Percentiles rank a stretch among this genome's conserved stretches.
phyloP scores from a whole-genome alignment of 179 eudicot species.

The Carnegiea gigantea region DNA sequence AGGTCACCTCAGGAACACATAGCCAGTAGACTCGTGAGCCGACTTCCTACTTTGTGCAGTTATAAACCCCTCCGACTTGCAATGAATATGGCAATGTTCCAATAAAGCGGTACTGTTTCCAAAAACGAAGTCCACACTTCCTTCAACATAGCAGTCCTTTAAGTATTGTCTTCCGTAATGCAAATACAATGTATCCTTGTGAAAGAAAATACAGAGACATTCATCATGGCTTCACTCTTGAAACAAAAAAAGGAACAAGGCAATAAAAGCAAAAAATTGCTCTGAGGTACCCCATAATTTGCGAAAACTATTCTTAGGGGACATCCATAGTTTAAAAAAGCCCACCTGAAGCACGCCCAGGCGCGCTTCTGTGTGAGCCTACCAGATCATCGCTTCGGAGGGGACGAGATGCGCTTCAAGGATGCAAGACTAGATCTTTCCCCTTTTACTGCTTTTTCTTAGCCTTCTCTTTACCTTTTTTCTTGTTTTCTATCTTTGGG shows the following conservation, averaged over 20 bases:
- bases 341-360: no score
- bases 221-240: neutral
- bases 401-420: no score
- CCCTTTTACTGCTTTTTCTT: no score
- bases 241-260: neutral
- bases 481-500: no score
- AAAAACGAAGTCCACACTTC: conserved; percentile 94
- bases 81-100: conserved; percentile 97
- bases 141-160: conserved; percentile 89
- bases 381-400: no score
- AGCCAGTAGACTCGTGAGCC: conserved; percentile 91
- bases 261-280: neutral
- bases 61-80: conserved; percentile 86
- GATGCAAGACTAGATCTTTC: no score
- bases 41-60: conserved; percentile 97
- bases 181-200: conserved; percentile 89
- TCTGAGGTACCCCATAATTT: no score
- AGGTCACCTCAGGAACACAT: conserved; percentile 83
- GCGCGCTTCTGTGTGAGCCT: no score
- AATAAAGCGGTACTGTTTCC: conserved; percentile 94
- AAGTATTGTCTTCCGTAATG: conserved; percentile 90
- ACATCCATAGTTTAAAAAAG: no score
- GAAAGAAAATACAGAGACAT: neutral
- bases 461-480: no score
- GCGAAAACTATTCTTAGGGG: no score